A percentile compares a stretch with the other conserved stretches of the same genome.
These are phyloP conservation scores for Astrephomene gubernaculifera DNA, from an alignment of 139 green algal species.

Conservation along the genomic window DNA sequence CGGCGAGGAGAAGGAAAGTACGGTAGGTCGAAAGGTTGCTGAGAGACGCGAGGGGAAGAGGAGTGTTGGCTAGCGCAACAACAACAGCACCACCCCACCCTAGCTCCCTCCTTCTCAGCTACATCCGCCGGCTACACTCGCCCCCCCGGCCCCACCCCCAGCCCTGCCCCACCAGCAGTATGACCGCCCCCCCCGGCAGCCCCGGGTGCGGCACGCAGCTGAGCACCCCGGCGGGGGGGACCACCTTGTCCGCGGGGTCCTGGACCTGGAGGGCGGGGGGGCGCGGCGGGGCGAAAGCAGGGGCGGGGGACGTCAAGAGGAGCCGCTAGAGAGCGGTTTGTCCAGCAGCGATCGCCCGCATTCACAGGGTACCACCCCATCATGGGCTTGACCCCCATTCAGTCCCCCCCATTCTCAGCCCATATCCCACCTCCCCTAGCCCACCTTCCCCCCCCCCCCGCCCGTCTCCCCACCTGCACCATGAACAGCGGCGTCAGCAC, in stretches of 20 bases:
- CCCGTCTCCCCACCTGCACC: conserved; percentile 4
- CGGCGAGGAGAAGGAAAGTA: too few relatives aligned
- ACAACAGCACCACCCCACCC: too few relatives aligned
- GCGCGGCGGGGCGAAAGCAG: neutral
- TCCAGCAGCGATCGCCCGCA: neutral
- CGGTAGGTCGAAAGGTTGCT: neutral
- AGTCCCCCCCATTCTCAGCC: neutral
- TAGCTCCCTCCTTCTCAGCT: too few relatives aligned
- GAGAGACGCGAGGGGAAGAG: neutral
- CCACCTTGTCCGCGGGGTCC: conserved; percentile 12
- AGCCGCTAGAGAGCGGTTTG: neutral
- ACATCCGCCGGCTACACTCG: too few relatives aligned
- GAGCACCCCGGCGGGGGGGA: neutral
- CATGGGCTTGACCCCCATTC: neutral
- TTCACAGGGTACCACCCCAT: neutral
- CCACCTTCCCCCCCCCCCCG: neutral
- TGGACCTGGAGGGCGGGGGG: conserved; percentile 8
- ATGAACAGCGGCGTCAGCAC: conserved; percentile 47
- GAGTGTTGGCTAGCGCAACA: too few relatives aligned
- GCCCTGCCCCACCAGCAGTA: conserved; percentile 23
- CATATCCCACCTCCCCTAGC: neutral
- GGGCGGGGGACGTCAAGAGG: neutral
- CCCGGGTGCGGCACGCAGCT: conserved; percentile 45
- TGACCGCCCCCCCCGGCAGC: conserved; percentile 12
- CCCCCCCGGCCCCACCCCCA: neutral